Percentiles rank a stretch among this genome's conserved stretches.
These are phyloP conservation scores for Penicillium antarcticum DNA, from an alignment of 495 filamentous ascomycete genomes.

Conservation along the genomic window DNA sequence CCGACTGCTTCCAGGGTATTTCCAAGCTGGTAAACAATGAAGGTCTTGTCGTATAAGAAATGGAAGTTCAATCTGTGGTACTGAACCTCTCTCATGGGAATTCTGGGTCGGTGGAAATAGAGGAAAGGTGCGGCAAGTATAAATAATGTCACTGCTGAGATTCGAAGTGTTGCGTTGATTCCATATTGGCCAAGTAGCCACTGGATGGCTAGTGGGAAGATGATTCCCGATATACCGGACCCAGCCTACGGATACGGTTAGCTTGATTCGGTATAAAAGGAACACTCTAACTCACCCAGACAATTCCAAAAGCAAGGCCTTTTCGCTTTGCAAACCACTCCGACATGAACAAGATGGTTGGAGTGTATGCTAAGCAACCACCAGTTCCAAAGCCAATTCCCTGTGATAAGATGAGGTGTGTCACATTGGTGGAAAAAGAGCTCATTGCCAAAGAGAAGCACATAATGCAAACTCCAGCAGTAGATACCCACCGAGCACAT, in stretches of 20 bases:
- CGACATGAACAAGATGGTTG: constrained; percentile 45
- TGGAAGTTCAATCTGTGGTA: constrained; percentile 26
- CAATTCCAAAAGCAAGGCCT: constrained; percentile 46
- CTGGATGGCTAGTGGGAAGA: constrained; percentile 47
- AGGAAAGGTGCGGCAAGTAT: constrained; percentile 49
- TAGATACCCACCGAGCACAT: constrained; percentile 29
- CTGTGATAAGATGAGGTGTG: constrained; percentile 46
- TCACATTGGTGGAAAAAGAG: constrained; percentile 41
- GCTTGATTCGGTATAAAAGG: not conserved
- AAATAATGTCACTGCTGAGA: constrained; percentile 46
- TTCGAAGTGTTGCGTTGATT: constrained; percentile 43
- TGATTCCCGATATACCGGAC: constrained; percentile 35
- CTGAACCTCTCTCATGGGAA: constrained; percentile 25
- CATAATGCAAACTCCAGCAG: constrained; percentile 41
- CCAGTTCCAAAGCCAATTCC: constrained; percentile 48
- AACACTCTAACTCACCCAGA: constrained; percentile 28
- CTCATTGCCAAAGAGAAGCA: constrained; percentile 36
- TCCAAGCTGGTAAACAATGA: constrained; percentile 48
- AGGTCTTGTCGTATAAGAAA: constrained; percentile 44
- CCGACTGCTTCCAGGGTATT: constrained; percentile 54
- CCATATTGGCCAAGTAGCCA: constrained; percentile 48
- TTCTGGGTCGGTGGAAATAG: constrained; percentile 51
- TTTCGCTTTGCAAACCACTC: constrained; percentile 51
- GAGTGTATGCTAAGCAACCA: constrained; percentile 41
- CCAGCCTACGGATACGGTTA: constrained; percentile 23